phyloP scores from a whole-genome alignment of 2,329 filamentous ascomycete genomes.

The Pseudopyricularia cyperi region DNA sequence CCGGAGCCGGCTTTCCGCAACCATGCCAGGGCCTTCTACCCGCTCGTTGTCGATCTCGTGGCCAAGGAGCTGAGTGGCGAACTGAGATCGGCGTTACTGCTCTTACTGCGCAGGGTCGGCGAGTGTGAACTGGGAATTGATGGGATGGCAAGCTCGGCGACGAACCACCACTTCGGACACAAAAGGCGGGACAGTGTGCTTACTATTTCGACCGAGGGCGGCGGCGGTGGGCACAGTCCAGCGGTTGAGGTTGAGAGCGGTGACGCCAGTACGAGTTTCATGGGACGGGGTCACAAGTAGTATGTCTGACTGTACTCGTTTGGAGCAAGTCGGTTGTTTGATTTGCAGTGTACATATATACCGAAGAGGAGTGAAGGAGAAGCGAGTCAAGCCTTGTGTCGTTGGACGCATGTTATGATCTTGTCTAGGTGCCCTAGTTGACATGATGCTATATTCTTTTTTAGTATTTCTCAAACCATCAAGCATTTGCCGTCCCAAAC shows the following conservation, averaged over 20 bases:
- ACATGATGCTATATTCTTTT: no score
- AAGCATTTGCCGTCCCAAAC: not conserved
- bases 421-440: no score
- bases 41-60: conserved; percentile 70
- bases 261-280: conserved; percentile 12
- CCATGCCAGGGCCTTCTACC: conserved; percentile 75
- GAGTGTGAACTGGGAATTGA: conserved; percentile 55
- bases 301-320: not conserved
- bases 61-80: conserved; percentile 71
- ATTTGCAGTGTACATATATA: not conserved
- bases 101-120: conserved; percentile 68
- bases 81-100: conserved; percentile 63
- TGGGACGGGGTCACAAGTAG: conserved; percentile 7
- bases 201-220: conserved; percentile 7
- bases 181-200: conserved; percentile 9
- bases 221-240: not conserved
- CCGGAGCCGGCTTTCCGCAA: conserved; percentile 66
- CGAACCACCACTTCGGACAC: conserved; percentile 4
- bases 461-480: no score
- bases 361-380: no score
- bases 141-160: conserved; percentile 23
- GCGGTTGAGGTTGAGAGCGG: conserved; percentile 11
- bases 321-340: not conserved
- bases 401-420: no score
- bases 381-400: no score